Conservation (phyloP, 169 alveolate species). For the Babesia bigemina region DNA sequence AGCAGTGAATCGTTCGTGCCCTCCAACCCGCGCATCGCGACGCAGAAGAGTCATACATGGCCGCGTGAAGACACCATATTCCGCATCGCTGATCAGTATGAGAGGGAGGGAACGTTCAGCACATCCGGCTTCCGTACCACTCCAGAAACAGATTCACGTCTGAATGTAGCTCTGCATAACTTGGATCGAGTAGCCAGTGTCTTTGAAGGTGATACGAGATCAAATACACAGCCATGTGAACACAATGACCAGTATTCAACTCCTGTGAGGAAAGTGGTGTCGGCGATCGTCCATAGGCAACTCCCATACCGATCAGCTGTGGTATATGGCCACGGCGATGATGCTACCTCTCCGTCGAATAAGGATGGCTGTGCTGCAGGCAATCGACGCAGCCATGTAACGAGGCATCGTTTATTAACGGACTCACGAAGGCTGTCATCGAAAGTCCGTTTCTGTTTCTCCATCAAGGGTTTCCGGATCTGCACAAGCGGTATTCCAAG, state of each 20-base stretch:
- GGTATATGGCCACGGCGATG: no score
- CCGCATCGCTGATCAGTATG: constrained; percentile 11
- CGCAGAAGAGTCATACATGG: not conserved
- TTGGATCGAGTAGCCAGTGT: not conserved
- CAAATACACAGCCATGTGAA: not conserved
- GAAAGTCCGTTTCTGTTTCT: not conserved
- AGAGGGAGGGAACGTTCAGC: constrained; percentile 4
- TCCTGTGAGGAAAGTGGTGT: not conserved
- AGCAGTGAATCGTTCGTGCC: not conserved
- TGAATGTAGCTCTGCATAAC: not conserved
- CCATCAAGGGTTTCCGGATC: not conserved
- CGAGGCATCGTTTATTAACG: not conserved
- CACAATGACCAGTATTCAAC: not conserved
- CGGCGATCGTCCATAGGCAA: not conserved
- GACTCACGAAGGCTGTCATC: not conserved
- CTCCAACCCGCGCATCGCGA: not conserved
- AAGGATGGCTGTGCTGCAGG: no score
- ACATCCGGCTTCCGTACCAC: not conserved
- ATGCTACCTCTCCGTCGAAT: no score
- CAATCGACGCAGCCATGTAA: no score
- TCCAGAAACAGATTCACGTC: not conserved
- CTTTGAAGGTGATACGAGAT: not conserved
- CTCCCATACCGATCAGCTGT: not conserved
- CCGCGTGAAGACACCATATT: not conserved
- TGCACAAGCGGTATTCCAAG: not conserved